Base-by-base conservation (phyloP, 1,284 basidiomycete species). In the Ceratobasidium sp. region DNA sequence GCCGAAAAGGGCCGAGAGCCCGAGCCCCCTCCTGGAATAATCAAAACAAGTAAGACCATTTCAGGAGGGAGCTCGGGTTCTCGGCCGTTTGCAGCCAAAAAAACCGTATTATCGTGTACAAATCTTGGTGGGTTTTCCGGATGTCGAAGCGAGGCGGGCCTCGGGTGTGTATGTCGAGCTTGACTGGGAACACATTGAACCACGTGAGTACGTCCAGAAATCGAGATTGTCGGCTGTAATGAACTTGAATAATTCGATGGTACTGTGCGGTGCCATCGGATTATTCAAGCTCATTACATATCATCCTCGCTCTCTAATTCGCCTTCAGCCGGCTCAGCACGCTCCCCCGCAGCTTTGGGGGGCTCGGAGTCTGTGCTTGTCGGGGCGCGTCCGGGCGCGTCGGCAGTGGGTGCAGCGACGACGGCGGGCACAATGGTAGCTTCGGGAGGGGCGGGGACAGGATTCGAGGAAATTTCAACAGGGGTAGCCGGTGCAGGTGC, bases 271-370 rank as follows among this genome's bases (percentile, higher is more conserved):
- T 22, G 24, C 3, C 27, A 48, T 24, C 29, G 46, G 29, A 66
- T 66, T 66, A 49, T 53, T 66, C 49, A 53, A 53, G 31, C 46
- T 37, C n/a, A 43, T 66, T 22, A 66, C 64, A 66, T 66, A 24
- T 66, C 64, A 39, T 66, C 64, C 64, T 66, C 64, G 64, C 64
- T 66, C 64, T 66, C 64, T 53, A 66, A 22, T 24, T 66, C 64
- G 46, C 24, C 64, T 39, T 66, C 64, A 34, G 49, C 64, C n/a
- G 31, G 64, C 29, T 66, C 48, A 66, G 64, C 62, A 43, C 27
- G 62, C 39, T 48, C 62, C 27, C 62, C 39, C n/a, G 24, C 43
- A 64, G 43, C 62, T 41, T 7, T 16, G 46, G 22, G 54, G 7
- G 24, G 54, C 54, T 29, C 22, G 29, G 54, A 56, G 14, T 56